phyloP scores from a whole-genome alignment of 257 asterid genomes.

The Solanum megistacrolobum region DNA sequence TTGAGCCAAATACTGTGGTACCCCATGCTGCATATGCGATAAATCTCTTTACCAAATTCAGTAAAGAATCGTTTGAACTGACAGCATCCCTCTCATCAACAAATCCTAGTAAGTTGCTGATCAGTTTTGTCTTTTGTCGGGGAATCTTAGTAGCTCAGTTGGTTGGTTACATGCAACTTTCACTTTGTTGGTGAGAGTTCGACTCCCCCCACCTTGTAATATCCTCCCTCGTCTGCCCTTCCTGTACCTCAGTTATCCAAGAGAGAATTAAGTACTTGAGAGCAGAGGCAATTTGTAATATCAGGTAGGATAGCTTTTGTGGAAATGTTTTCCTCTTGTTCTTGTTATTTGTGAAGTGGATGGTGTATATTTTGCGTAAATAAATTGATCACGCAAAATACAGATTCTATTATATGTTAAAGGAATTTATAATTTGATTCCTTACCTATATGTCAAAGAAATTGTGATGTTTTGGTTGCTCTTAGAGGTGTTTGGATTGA shows the following conservation, averaged over 20 bases:
- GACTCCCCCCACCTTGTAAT: background rate
- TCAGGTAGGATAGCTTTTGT: background rate
- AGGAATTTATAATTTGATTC: background rate
- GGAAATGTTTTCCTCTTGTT: background rate
- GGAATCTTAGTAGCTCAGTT: background rate
- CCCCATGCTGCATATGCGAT: conserved; percentile 61
- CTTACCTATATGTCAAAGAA: background rate
- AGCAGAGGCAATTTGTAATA: background rate
- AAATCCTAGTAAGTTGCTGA: conserved; percentile 38
- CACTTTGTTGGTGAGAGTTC: background rate
- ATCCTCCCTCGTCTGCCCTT: background rate
- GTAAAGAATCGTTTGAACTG: conserved; percentile 22
- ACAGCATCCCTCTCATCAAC: conserved; percentile 36
- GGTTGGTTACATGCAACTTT: background rate
- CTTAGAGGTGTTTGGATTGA: no score
- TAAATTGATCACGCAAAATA: background rate
- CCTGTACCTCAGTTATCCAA: conserved; percentile 14
- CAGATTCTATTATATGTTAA: background rate
- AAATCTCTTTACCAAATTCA: conserved; percentile 40
- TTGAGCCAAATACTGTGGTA: conserved; percentile 36
- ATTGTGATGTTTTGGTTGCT: background rate
- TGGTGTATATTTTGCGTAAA: conserved; percentile 4
- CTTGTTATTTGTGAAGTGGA: background rate
- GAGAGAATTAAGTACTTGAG: conserved; percentile 20
- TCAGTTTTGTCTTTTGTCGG: background rate